Percentiles rank a stretch among this genome's conserved stretches.
phyloP scores from a whole-genome alignment of 768 basidiomycete genomes.

The Tulasnella sp. region DNA sequence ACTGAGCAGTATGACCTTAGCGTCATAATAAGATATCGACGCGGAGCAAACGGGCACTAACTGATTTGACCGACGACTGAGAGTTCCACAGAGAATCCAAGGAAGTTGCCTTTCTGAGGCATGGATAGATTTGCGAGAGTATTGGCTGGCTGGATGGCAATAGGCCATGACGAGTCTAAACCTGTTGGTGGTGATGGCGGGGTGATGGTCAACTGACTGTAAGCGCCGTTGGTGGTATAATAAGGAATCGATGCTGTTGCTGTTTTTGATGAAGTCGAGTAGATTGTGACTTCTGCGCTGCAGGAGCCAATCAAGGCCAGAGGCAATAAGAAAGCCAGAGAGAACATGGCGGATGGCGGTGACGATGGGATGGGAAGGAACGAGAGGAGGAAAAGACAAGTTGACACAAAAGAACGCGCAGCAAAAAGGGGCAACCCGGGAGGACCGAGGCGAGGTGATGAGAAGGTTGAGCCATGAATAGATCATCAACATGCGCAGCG shows the following conservation, averaged over 20 bases:
- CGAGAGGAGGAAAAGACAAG: too few relatives aligned
- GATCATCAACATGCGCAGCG: too few relatives aligned
- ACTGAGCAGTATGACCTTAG: slow-evolving; percentile 10
- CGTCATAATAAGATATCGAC: too few relatives aligned
- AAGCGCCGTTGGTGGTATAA: slow-evolving; percentile 2
- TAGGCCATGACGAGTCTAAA: not conserved
- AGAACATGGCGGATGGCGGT: not conserved
- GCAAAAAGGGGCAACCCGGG: too few relatives aligned
- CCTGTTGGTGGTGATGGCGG: not conserved
- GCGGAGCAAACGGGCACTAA: slow-evolving; percentile 24
- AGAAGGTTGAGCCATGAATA: too few relatives aligned
- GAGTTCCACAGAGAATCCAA: slow-evolving; percentile 56
- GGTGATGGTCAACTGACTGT: not conserved
- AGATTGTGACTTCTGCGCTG: slow-evolving; percentile 8
- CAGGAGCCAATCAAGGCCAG: not conserved
- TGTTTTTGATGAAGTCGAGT: not conserved
- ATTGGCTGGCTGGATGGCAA: slow-evolving; percentile 16
- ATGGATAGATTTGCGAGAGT: slow-evolving; percentile 29
- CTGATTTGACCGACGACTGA: slow-evolving; percentile 45
- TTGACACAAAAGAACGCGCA: too few relatives aligned
- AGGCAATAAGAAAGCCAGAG: not conserved
- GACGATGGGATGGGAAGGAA: too few relatives aligned
- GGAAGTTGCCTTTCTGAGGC: slow-evolving; percentile 38
- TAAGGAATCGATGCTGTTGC: slow-evolving; percentile 3
- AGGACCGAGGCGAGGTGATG: too few relatives aligned